phyloP scores from a whole-genome alignment of 2,329 filamentous ascomycete species.

The Cercospora zeae-maydis region DNA sequence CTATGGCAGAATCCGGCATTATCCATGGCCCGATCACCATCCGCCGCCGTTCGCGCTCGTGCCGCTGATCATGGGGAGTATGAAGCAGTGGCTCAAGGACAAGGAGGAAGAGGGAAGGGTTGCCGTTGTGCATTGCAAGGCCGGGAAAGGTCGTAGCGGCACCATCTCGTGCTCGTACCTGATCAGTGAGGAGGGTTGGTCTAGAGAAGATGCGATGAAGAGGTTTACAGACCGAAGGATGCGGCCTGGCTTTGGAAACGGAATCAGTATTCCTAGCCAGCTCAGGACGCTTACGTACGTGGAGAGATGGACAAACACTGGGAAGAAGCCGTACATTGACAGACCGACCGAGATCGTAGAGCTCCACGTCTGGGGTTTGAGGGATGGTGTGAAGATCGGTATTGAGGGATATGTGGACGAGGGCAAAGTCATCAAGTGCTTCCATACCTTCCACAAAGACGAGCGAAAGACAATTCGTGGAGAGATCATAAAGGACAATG shows the following conservation, averaged over 20 bases:
- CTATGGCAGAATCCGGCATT: slow-evolving; percentile 80
- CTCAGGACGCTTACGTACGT: slow-evolving; percentile 84
- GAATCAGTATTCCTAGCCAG: slow-evolving; percentile 91
- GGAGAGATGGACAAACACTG: slow-evolving; percentile 73
- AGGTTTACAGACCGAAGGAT: slow-evolving; percentile 80
- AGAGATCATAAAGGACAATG: slow-evolving; percentile 41
- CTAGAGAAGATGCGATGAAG: slow-evolving; percentile 58
- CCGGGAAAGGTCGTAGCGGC: slow-evolving; percentile 89
- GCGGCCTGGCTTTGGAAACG: slow-evolving; percentile 81
- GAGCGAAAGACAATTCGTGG: slow-evolving; percentile 68
- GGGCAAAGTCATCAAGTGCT: slow-evolving; percentile 76
- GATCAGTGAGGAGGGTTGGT: slow-evolving; percentile 79
- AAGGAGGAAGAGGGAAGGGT: slow-evolving; percentile 58
- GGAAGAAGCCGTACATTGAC: slow-evolving; percentile 67
- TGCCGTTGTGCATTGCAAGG: slow-evolving; percentile 93
- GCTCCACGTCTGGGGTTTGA: slow-evolving; percentile 82
- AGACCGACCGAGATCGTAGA: slow-evolving; percentile 79
- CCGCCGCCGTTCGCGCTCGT: slow-evolving; percentile 89
- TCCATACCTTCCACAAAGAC: slow-evolving; percentile 72
- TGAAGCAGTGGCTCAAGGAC: slow-evolving; percentile 79
- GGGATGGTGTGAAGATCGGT: slow-evolving; percentile 81
- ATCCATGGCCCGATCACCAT: slow-evolving; percentile 95
- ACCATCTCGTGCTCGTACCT: slow-evolving; percentile 85
- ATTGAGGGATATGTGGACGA: slow-evolving; percentile 86
- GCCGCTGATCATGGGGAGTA: slow-evolving; percentile 83